phyloP scores from a whole-genome alignment of 257 asterid species.

The Fraxinus excelsior region DNA sequence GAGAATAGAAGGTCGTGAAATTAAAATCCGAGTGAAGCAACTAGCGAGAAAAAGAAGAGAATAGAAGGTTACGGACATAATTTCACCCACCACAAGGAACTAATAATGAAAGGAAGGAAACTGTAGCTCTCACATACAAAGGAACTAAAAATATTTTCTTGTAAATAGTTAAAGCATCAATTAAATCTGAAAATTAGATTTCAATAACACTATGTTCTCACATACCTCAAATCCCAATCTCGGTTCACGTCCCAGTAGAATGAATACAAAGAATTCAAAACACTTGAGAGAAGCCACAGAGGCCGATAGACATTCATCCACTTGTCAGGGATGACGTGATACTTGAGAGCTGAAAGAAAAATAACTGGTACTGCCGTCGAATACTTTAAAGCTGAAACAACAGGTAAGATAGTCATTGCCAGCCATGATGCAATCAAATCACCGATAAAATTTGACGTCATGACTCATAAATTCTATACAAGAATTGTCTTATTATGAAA shows the following conservation, averaged over 20 bases:
- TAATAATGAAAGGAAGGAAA: not conserved
- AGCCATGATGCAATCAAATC: conserved; percentile 19
- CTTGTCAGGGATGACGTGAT: conserved; percentile 78
- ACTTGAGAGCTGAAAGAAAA: conserved; percentile 90
- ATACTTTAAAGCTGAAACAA: conserved; percentile 87
- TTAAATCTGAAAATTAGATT: conserved; percentile 13
- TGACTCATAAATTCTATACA: conserved; percentile 9
- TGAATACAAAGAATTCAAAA: conserved; percentile 82
- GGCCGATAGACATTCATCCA: conserved; percentile 83
- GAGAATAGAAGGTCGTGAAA: conserved; percentile 39
- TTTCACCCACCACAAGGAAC: not conserved
- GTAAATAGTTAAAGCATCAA: conserved; percentile 2
- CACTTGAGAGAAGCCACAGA: conserved; percentile 88
- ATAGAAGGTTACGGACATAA: not conserved
- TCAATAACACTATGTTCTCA: not conserved
- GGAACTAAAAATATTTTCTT: not conserved
- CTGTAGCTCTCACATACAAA: not conserved
- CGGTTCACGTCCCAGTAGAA: conserved; percentile 95
- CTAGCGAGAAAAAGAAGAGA: conserved; percentile 54
- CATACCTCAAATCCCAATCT: conserved; percentile 97
- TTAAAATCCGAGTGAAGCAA: conserved; percentile 91
- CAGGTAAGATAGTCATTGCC: conserved; percentile 32
- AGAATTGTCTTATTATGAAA: not conserved
- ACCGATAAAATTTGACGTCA: not conserved
- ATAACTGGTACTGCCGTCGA: conserved; percentile 95